Base-by-base conservation (phyloP, 441 rosid species). In the Manihot esculenta region DNA sequence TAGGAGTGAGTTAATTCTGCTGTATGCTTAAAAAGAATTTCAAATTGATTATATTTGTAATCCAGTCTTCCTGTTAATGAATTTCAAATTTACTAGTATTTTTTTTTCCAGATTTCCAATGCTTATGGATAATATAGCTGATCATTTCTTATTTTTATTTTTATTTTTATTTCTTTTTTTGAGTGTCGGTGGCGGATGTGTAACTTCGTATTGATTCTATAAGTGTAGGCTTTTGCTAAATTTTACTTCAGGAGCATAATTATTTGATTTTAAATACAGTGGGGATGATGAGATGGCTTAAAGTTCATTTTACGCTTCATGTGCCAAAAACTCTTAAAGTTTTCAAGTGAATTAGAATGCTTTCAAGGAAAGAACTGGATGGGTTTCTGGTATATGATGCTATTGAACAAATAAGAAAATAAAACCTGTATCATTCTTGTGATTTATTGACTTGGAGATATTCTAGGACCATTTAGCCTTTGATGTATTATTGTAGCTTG, bases 241-340 rank as follows among this genome's bases (percentile, higher is more conserved):
- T 69, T 41, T 48, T 60, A 21, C 62, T 42, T 54, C 9, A 54
- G 71, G 30, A 60, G 72, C 50, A 48, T 18, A 61, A 33, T 72
- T 66, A 61, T 33, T 14, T 20, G 41, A 69, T 30, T 66, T 35
- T 12, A 50, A 61, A 18, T 54, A 62, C 15, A 8, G 18, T 35
- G 20, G 30, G 64, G 48, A 21, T 73, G 13, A 58, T 73, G 13
- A 58, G 58, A 65, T 44, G 15, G 11, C 53, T 53, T 26, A 8
- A 67, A 51, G 60, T 44, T 51, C 62, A 58, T 45, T 60, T 50
- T n/a, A 3, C 38, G 69, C 57, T 62, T 69, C 49, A 33, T 78
- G 42, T 57, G 58, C 64, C 26, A 48, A 65, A 30, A 44, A 61
- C 60, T 62, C 27, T 62, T 65, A 24, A 14, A 26, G 11, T 4